Base-by-base conservation (phyloP, 257 asterid genomes). In the Jasminum sambac region DNA sequence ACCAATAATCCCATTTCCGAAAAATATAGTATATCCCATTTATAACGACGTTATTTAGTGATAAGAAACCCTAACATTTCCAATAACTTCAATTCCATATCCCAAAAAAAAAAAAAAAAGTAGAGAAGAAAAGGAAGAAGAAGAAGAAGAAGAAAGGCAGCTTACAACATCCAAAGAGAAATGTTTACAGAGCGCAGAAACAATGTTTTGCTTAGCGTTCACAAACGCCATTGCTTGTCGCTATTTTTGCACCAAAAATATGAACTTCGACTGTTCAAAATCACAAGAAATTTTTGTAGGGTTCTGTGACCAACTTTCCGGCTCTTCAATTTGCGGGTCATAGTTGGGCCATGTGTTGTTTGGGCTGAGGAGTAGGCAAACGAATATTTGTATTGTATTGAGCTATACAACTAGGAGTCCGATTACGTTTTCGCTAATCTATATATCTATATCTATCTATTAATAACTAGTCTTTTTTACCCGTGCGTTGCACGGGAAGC, bases 141-240 rank as follows among this genome's bases (percentile, higher is more conserved):
- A 11, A 17, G 2, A 2, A 16, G 52, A 44, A 21, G 57, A 24
- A 58, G 17, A 2, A 1, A 26, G 61, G 25, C 71, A 41, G 67
- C 86, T 82, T 76, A 92, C 98, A 3, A 82, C 74, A 77, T 90
- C 88, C 8, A 82, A 19, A 6, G 90, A 76, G 67, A 83, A 84
- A 66, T 75, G 76, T 59, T 83, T 85, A 69, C 84, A 84, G 67
- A 92, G 93, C 74, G 95, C 89, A 10, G 78, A 60, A 50, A 83
- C 80, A 62, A 84, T 26, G 10, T 42, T 78, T 36, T 75, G 83
- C 85, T 80, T 84, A 48, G 52, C 80, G 67, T 70, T 68, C 30
- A 70, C 63, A 50, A 86, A 78, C 57, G 87, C 84, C 98, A 92
- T 92, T 63, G 70, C 24, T 23, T 23, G 16, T 24, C 57, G 6